Percentiles rank a stretch among this genome's conserved stretches.
phyloP scores from a whole-genome alignment of 306 rosid genomes.

The Medicago lupulina region DNA sequence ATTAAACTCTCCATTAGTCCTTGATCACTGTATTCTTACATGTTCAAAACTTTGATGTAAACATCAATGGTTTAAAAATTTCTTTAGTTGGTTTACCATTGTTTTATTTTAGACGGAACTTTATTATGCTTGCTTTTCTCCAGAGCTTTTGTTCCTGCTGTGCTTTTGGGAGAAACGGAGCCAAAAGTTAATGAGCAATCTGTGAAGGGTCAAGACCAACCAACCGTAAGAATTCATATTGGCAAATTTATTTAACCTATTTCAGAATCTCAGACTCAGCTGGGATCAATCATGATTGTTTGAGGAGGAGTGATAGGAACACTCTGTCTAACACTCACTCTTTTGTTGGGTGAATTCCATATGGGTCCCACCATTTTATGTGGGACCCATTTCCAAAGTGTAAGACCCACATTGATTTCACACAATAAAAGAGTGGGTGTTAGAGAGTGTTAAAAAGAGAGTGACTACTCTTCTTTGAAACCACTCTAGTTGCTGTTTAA shows the following conservation, averaged over 20 bases:
- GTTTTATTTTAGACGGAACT: conserved; percentile 31
- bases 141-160: conserved; percentile 99
- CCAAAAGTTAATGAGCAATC: conserved; percentile 81
- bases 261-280: conserved; percentile 18
- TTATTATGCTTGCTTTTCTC: conserved; percentile 38
- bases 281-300: conserved; percentile 24
- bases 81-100: conserved; percentile 25
- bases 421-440: too few species aligned
- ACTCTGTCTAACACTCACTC: too few species aligned
- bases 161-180: conserved; percentile 92
- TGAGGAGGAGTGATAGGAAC: not conserved
- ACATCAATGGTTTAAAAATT: conserved; percentile 5
- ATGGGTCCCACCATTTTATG: too few species aligned
- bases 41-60: conserved; percentile 31
- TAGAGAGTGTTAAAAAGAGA: too few species aligned
- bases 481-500: conserved; percentile 10
- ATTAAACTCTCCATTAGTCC: conserved; percentile 29
- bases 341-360: too few species aligned
- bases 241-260: conserved; percentile 24
- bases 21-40: conserved; percentile 2
- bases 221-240: conserved; percentile 68
- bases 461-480: conserved; percentile 3
- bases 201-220: conserved; percentile 73
- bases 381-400: too few species aligned
- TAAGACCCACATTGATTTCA: too few species aligned